A percentile compares a stretch with the other conserved stretches of the same genome.
Conservation (phyloP, 805 yeast species). For the Yarrowia keelungensis region DNA sequence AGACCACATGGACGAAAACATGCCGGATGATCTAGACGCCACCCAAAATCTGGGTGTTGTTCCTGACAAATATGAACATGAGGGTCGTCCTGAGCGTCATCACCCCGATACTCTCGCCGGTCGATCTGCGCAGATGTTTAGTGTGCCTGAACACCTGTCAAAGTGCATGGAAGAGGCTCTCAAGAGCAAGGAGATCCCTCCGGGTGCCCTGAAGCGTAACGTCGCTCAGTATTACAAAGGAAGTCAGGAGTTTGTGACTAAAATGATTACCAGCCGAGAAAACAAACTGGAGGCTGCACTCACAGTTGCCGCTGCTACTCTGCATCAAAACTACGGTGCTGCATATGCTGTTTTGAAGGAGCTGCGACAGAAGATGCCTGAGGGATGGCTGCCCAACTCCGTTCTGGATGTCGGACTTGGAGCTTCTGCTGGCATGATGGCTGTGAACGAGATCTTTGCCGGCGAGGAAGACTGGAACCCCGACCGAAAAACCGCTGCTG, state of each 20-base stretch:
- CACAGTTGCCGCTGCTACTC: slow-evolving; percentile 61
- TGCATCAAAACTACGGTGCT: slow-evolving; percentile 81
- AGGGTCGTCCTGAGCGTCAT: background rate
- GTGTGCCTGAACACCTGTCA: slow-evolving; percentile 13
- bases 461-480: slow-evolving; percentile 58
- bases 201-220: slow-evolving; percentile 66
- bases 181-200: slow-evolving; percentile 49
- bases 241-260: background rate
- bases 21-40: background rate
- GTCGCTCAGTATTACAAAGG: slow-evolving; percentile 61
- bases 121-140: slow-evolving; percentile 10
- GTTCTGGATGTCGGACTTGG: slow-evolving; percentile 87
- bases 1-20: background rate
- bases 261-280: slow-evolving; percentile 4
- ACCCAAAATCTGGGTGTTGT: background rate
- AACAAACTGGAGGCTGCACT: background rate
- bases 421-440: slow-evolving; percentile 91
- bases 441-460: slow-evolving; percentile 82
- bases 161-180: background rate
- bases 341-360: slow-evolving; percentile 71
- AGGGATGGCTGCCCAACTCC: slow-evolving; percentile 64
- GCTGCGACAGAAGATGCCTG: slow-evolving; percentile 59
- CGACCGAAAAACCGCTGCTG: slow-evolving; percentile 68
- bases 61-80: background rate
- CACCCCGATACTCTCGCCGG: slow-evolving; percentile 23